Percentiles rank a stretch among this genome's conserved stretches.
Conservation (phyloP, 129 eudicot species). For the Centrapalus pauciflorus region DNA sequence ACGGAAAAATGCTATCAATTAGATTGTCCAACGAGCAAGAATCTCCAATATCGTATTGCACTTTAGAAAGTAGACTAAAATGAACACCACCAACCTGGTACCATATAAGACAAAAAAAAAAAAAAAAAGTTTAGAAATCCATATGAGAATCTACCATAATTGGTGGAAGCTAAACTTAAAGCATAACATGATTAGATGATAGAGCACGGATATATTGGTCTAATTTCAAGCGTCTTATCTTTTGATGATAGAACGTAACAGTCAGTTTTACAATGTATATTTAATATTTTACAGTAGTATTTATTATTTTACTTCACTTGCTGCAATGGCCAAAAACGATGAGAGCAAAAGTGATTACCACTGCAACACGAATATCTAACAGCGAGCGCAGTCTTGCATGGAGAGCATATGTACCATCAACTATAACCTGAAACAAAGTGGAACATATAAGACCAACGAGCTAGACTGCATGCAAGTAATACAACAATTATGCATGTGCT, state of each 20-base stretch:
- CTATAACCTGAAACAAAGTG: conserved; percentile 59
- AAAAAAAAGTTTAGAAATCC: not conserved
- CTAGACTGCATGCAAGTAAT: not conserved
- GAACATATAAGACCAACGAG: not conserved
- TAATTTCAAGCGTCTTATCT: too few relatives aligned
- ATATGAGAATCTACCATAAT: not conserved
- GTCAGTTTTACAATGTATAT: too few relatives aligned
- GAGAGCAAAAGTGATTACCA: conserved; percentile 47
- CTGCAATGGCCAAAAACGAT: not conserved
- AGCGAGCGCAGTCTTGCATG: conserved; percentile 90
- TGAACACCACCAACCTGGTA: conserved; percentile 98
- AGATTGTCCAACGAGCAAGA: conserved; percentile 87
- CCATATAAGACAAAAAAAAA: too few relatives aligned
- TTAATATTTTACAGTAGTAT: not conserved
- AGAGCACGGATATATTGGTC: not conserved
- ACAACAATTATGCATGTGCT: conserved; percentile 18
- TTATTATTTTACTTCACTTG: not conserved
- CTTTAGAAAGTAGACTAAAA: conserved; percentile 98
- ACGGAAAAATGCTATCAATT: conserved; percentile 96
- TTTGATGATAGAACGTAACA: too few relatives aligned
- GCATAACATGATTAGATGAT: not conserved
- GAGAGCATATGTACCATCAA: conserved; percentile 94
- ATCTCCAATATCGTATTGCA: conserved; percentile 93
- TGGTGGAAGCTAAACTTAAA: not conserved
- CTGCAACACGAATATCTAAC: conserved; percentile 98